These are phyloP conservation scores for Paraglomus brasilianum DNA, from an alignment of 192 early-diverging fungal genomes.

Conservation along the genomic window DNA sequence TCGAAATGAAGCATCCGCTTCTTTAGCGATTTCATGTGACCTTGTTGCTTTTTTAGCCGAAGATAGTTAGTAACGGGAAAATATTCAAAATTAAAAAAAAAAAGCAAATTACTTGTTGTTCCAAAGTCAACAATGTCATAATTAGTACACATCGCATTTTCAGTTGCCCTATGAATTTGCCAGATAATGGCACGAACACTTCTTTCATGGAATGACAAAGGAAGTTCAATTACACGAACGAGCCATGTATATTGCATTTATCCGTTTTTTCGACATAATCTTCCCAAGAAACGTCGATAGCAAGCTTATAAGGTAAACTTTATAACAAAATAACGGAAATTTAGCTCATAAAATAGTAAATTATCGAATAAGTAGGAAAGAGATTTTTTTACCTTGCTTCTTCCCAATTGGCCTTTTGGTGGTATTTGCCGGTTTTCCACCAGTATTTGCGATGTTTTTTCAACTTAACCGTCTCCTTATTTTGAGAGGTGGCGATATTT, in stretches of 20 bases:
- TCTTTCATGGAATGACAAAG: not conserved
- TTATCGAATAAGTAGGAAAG: slow-evolving; percentile 6
- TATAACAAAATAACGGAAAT: slow-evolving; percentile 2
- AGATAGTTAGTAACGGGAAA: slow-evolving; percentile 8
- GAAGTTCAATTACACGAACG: slow-evolving; percentile 6
- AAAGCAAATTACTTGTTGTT: not conserved
- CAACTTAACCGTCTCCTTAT: too few species aligned
- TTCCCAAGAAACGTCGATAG: not conserved
- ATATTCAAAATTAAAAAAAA: slow-evolving; percentile 3
- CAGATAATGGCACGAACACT: not conserved
- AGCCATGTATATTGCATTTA: not conserved
- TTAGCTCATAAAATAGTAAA: slow-evolving; percentile 2
- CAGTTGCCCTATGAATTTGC: too few species aligned
- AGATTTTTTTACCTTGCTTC: slow-evolving; percentile 11
- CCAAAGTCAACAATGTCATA: not conserved
- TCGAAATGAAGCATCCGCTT: too few species aligned
- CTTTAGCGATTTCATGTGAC: not conserved
- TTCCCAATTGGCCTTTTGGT: slow-evolving; percentile 8
- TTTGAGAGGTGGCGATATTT: too few species aligned
- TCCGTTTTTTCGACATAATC: not conserved
- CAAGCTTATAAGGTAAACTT: slow-evolving; percentile 13
- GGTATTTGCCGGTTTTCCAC: slow-evolving; percentile 8
- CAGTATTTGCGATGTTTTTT: not conserved
- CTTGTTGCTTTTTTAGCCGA: slow-evolving; percentile 10
- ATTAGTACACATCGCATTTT: not conserved